Base-by-base conservation (phyloP, 192 early-diverging fungal genomes). In the Physocladia obscura region DNA sequence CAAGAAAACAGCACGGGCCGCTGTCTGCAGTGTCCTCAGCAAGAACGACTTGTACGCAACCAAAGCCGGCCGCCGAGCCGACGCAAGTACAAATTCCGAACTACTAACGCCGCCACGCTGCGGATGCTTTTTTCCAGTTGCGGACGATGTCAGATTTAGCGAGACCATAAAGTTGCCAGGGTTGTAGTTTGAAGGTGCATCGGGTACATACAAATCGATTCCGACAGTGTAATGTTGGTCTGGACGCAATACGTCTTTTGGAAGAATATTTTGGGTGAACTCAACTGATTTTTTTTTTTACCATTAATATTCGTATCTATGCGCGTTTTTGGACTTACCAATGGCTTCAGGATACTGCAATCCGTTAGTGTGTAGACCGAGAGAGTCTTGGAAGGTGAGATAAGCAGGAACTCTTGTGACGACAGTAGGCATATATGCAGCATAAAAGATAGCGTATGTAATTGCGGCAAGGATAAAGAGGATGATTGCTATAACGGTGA, bases 101-200 rank as follows among this genome's bases (percentile, higher is more conserved):
- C n/a, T n/a, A n/a, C n/a, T n/a, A n/a, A n/a, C n/a, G n/a, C n/a
- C n/a, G n/a, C n/a, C n/a, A n/a, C n/a, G n/a, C n/a, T n/a, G n/a
- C n/a, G n/a, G n/a, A n/a, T n/a, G n/a, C 37, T 56, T 57, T 39
- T 57, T 57, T n/a, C 24, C 15, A 31, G 52, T 22, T 2, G 48
- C 54, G 17, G 75, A 50, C 30, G 73, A 69, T n/a, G 67, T 70
- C 34, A 91, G 69, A 27, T 85, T 80, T 39, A 90, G 29, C 17
- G 64, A 49, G 21, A 91, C 81, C 90, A 91, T 91, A 68, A 91
- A 89, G 75, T 84, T 88, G 15, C 83, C 82, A 62, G 56, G 49
- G 19, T 76, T 55, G 24, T 79, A 76, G 78, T 91, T 91, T 21
- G 68, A 29, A 5, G 81, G 77, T 0, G 89, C 86, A 35, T 84